phyloP scores from a whole-genome alignment of 805 yeast species.

The Candida pseudoglaebosa region DNA sequence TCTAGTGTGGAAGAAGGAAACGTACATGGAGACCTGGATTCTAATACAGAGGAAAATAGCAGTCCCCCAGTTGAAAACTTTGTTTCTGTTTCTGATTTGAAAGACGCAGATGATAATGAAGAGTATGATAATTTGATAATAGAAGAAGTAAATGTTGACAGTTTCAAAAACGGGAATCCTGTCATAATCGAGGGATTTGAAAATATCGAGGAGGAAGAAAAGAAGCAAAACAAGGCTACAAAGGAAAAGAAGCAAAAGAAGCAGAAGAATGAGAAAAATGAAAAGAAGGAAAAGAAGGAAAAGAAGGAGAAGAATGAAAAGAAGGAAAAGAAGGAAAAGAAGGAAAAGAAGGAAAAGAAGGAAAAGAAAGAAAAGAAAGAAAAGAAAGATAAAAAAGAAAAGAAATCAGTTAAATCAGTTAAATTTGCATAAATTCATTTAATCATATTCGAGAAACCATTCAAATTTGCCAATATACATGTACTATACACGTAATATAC shows the following conservation, averaged over 20 bases:
- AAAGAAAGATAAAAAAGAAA: slow-evolving; percentile 11
- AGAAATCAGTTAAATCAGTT: slow-evolving; percentile 1
- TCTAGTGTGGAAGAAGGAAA: background rate
- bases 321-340: slow-evolving; percentile 12
- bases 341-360: slow-evolving; percentile 10
- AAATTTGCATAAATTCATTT: background rate
- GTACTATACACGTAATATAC: too few relatives aligned
- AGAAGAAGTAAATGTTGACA: slow-evolving; percentile 40
- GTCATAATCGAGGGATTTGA: slow-evolving; percentile 18
- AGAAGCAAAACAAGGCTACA: slow-evolving; percentile 3
- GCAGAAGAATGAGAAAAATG: slow-evolving; percentile 9
- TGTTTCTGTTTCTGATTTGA: too few relatives aligned
- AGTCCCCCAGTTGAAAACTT: background rate
- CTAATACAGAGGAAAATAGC: too few relatives aligned
- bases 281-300: slow-evolving; percentile 8
- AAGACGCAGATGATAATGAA: slow-evolving; percentile 5
- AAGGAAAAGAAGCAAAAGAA: slow-evolving; percentile 8
- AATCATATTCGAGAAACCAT: too few relatives aligned
- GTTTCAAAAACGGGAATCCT: background rate
- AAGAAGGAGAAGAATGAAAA: slow-evolving; percentile 10
- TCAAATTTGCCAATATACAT: too few relatives aligned
- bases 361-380: slow-evolving; percentile 12
- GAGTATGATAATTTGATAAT: slow-evolving; percentile 29
- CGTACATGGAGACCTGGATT: background rate
- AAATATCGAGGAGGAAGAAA: slow-evolving; percentile 8